A percentile compares a stretch with the other conserved stretches of the same genome.
phyloP scores from a whole-genome alignment of 1,284 basidiomycete species.

The Meira nashicola region DNA sequence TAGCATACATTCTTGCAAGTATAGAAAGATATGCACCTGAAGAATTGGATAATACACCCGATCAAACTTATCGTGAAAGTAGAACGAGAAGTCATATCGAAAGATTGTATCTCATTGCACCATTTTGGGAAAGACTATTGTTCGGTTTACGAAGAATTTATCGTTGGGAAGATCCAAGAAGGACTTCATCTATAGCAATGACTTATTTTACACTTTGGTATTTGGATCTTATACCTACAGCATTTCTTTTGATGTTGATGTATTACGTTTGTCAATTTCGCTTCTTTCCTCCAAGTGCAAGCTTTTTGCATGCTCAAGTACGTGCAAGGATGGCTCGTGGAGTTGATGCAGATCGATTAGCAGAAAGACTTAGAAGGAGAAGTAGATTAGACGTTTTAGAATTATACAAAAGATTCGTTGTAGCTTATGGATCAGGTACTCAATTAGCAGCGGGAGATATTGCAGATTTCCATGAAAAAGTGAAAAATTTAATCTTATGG shows the following conservation, averaged over 20 bases:
- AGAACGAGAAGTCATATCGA: constrained; percentile 46
- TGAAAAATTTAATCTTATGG: constrained; percentile 51
- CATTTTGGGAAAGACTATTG: constrained; percentile 50
- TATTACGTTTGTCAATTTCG: constrained; percentile 49
- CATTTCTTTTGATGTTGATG: constrained; percentile 42
- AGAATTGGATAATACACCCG: constrained; percentile 46
- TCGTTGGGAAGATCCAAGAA: constrained; percentile 25
- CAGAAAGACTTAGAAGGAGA: constrained; percentile 41
- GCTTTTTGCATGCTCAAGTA: constrained; percentile 45
- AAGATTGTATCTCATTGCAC: constrained; percentile 50
- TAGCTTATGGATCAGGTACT: constrained; percentile 34
- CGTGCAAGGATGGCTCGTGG: constrained; percentile 47
- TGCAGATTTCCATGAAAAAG: constrained; percentile 51
- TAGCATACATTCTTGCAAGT: constrained; percentile 49
- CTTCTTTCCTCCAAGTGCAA: constrained; percentile 49
- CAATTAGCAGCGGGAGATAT: constrained; percentile 42
- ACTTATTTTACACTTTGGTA: constrained; percentile 53
- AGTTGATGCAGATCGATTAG: constrained; percentile 44
- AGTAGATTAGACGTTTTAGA: constrained; percentile 48
- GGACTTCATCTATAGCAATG: constrained; percentile 45
- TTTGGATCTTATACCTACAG: constrained; percentile 47
- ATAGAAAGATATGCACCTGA: constrained; percentile 48
- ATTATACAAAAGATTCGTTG: constrained; percentile 47
- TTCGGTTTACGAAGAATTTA: constrained; percentile 23
- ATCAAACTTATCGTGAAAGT: constrained; percentile 46